phyloP scores from a whole-genome alignment of 495 filamentous ascomycete genomes.

The Xeromyces bisporus region DNA sequence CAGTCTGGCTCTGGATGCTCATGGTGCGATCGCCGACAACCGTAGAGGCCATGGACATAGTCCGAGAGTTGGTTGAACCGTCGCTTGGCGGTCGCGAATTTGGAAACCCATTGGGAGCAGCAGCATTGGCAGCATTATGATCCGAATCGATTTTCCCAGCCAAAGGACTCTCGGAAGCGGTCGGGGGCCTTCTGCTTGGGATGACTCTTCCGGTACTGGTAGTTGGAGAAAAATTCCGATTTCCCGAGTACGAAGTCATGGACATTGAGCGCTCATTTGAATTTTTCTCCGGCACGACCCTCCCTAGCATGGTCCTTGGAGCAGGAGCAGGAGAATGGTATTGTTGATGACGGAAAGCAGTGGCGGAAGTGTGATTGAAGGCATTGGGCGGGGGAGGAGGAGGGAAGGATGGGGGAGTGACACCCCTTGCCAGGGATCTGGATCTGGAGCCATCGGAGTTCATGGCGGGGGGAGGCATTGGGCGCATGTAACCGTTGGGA shows the following conservation, averaged over 20 bases:
- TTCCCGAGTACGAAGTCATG: conserved; percentile 67
- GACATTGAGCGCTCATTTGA: conserved; percentile 85
- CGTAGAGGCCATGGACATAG: conserved; percentile 87
- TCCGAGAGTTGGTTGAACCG: conserved; percentile 30
- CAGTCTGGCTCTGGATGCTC: conserved; percentile 31
- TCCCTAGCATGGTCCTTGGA: conserved; percentile 75
- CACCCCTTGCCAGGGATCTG: conserved; percentile 68
- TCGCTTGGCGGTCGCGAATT: conserved; percentile 26
- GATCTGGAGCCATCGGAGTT: conserved; percentile 78
- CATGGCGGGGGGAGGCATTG: conserved; percentile 46
- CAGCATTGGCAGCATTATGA: conserved; percentile 5
- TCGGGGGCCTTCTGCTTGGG: conserved; percentile 44
- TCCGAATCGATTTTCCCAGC: conserved; percentile 12
- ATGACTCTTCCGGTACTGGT: conserved; percentile 76
- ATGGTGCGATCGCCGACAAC: conserved; percentile 35
- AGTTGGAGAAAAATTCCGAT: conserved; percentile 68
- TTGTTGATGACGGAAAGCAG: conserved; percentile 57
- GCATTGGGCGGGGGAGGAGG: conserved; percentile 42
- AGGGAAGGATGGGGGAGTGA: conserved; percentile 48
- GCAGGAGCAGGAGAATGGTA: conserved; percentile 42
- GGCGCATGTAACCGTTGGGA: conserved; percentile 29
- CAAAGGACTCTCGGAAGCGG: conserved; percentile 23
- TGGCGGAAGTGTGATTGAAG: conserved; percentile 51
- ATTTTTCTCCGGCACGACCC: conserved; percentile 77
- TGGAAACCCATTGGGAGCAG: conserved; percentile 11